These are phyloP conservation scores for Tuber melanosporum DNA, from an alignment of 495 filamentous ascomycete genomes.

Conservation along the genomic window DNA sequence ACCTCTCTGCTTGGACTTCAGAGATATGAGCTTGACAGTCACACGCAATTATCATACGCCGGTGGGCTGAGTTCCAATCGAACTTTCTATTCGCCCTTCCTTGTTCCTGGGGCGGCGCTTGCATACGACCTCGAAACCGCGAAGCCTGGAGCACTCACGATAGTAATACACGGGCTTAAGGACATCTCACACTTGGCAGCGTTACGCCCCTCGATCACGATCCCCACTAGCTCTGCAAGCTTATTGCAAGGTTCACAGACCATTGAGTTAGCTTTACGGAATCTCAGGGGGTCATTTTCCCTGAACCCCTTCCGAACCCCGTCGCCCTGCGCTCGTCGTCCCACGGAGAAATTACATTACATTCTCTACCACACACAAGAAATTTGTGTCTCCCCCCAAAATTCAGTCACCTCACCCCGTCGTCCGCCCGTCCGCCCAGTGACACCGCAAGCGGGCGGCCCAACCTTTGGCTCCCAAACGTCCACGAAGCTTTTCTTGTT, in stretches of 20 bases:
- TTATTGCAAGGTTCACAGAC: neutral
- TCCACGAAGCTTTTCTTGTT: neutral
- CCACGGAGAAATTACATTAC: neutral
- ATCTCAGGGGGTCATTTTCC: neutral
- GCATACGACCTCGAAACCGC: neutral
- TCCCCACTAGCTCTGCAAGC: neutral
- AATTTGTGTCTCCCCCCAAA: neutral
- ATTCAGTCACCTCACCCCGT: neutral
- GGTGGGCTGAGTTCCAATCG: constrained; percentile 18
- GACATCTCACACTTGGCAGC: neutral
- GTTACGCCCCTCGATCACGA: neutral
- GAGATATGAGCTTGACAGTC: constrained; percentile 28
- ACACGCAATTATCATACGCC: constrained; percentile 21
- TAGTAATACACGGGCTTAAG: neutral
- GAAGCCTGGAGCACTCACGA: neutral
- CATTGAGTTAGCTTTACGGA: neutral
- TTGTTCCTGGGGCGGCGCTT: neutral
- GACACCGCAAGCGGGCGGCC: neutral
- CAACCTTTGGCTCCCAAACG: neutral
- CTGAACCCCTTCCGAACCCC: neutral
- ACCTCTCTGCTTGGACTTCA: constrained; percentile 19
- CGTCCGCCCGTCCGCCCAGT: neutral
- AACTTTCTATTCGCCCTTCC: neutral
- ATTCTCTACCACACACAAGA: neutral
- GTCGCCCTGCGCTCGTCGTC: neutral